Percentiles rank a stretch among this genome's conserved stretches.
phyloP scores from a whole-genome alignment of 345 rosid species.

The Citrus sp. region DNA sequence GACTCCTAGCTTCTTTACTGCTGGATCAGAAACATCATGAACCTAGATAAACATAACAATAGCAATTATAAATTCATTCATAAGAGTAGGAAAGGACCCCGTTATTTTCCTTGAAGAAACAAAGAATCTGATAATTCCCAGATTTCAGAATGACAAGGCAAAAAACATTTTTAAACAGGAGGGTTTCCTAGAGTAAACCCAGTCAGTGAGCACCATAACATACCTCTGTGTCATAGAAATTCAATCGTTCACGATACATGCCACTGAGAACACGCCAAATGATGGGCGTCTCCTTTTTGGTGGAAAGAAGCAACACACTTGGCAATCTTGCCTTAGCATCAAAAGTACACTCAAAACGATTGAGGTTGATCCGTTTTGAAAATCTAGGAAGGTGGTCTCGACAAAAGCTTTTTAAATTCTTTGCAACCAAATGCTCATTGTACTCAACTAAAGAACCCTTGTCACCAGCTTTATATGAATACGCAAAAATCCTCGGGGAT shows the following conservation, averaged over 20 bases:
- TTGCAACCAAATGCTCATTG: constrained; percentile 52
- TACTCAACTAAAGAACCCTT: constrained; percentile 73
- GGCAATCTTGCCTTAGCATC: constrained; percentile 35
- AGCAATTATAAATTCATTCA: background rate
- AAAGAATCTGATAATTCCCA: background rate
- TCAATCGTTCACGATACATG: constrained; percentile 55
- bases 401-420: constrained; percentile 63
- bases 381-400: constrained; percentile 76
- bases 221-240: constrained; percentile 70
- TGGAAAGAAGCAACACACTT: constrained; percentile 73
- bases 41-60: constrained; percentile 43
- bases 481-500: constrained; percentile 62
- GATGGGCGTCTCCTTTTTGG: constrained; percentile 76
- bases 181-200: background rate
- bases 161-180: background rate
- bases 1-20: constrained; percentile 55
- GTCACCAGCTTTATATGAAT: constrained; percentile 50
- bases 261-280: constrained; percentile 95
- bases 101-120: background rate
- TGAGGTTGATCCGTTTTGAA: constrained; percentile 57
- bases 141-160: background rate
- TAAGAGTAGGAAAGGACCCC: background rate
- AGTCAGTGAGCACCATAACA: constrained; percentile 9
- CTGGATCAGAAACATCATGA: constrained; percentile 53
- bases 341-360: constrained; percentile 33